Conservation (phyloP, 1,284 basidiomycete genomes). For the Lignosus rhinocerotis region DNA sequence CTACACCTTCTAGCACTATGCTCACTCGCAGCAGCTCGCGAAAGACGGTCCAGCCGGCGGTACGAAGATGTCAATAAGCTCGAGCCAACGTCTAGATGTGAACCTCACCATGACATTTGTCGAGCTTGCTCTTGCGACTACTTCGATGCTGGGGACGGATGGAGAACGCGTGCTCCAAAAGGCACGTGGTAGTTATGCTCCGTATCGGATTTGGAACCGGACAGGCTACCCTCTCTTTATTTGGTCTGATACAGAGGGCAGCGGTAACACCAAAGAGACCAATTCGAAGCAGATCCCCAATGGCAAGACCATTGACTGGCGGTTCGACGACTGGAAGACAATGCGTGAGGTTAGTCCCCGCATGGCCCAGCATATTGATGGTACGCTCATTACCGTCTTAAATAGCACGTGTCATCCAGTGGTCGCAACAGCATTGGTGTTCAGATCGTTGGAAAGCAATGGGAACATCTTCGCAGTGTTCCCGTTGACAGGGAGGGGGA, state of each 20-base stretch:
- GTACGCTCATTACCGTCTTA: background rate
- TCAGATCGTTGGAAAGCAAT: slow-evolving; percentile 84
- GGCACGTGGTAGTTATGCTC: slow-evolving; percentile 85
- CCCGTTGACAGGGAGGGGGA: slow-evolving; percentile 96
- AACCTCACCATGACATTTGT: slow-evolving; percentile 93
- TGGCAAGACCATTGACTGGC: slow-evolving; percentile 87
- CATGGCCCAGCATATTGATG: background rate
- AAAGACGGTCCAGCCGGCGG: slow-evolving; percentile 56
- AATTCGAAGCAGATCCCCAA: slow-evolving; percentile 62
- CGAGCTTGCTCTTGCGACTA: slow-evolving; percentile 80
- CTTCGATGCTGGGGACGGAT: slow-evolving; percentile 74
- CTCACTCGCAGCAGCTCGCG: slow-evolving; percentile 41
- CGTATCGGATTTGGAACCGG: slow-evolving; percentile 90
- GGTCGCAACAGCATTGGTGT: slow-evolving; percentile 84
- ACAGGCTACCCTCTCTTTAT: slow-evolving; percentile 84
- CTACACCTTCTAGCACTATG: background rate
- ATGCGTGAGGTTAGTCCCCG: slow-evolving; percentile 80
- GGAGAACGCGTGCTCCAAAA: slow-evolving; percentile 72
- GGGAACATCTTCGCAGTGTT: slow-evolving; percentile 89
- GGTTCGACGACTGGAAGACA: slow-evolving; percentile 96
- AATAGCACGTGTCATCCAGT: slow-evolving; percentile 77
- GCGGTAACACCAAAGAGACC: slow-evolving; percentile 45
- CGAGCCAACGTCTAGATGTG: slow-evolving; percentile 86
- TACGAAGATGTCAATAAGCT: slow-evolving; percentile 66
- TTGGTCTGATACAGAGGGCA: slow-evolving; percentile 77